phyloP scores from a whole-genome alignment of 192 early-diverging fungal genomes.

The Entomortierella beljakovae region DNA sequence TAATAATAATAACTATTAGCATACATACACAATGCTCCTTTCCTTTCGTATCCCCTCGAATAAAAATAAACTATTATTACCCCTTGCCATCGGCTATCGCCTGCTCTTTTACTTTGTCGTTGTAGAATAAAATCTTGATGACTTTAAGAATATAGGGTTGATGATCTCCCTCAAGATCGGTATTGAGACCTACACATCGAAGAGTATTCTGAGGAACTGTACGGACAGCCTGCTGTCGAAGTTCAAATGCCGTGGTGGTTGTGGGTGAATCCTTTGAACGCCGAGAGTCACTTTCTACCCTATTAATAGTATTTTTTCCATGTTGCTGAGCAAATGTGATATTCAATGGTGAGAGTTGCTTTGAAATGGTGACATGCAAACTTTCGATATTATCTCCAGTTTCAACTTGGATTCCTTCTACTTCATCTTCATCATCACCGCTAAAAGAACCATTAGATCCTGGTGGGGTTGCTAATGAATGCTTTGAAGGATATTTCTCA shows the following conservation, averaged over 20 bases:
- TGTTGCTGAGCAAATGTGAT: conserved; percentile 36
- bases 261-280: conserved; percentile 30
- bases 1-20: no score
- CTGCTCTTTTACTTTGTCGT: conserved; percentile 57
- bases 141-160: conserved; percentile 66
- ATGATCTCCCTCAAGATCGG: conserved; percentile 57
- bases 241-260: conserved; percentile 34
- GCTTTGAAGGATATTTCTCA: neutral
- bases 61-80: neutral
- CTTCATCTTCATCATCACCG: conserved; percentile 19
- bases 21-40: no score
- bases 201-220: conserved; percentile 63
- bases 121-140: conserved; percentile 73
- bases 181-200: conserved; percentile 72
- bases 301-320: neutral
- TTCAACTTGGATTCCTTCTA: neutral
- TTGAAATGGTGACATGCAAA: neutral
- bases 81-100: conserved; percentile 27
- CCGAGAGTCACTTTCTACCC: neutral
- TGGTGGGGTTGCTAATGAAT: conserved; percentile 30
- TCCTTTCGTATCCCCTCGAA: no score
- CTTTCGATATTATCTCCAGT: neutral
- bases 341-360: conserved; percentile 24
- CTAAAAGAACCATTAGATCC: conserved; percentile 23
- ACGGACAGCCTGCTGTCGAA: conserved; percentile 43